Conservation (phyloP, 2,329 filamentous ascomycete species). For the Aspergillus tanneri region DNA sequence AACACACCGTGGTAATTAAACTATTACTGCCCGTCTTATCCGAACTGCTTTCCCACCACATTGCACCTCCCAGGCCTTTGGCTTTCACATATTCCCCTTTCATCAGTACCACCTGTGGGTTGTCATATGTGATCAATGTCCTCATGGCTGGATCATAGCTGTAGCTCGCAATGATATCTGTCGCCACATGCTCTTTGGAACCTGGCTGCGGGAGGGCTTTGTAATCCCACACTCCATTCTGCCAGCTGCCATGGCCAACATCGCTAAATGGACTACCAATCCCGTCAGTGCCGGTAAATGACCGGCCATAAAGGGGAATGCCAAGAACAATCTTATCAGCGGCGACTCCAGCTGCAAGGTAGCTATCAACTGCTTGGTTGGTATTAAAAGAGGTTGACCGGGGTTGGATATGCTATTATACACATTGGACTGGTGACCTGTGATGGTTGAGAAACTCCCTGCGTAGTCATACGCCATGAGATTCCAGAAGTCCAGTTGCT, state of each 20-base stretch:
- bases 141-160: conserved; percentile 63
- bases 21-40: conserved; percentile 65
- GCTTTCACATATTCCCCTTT: conserved; percentile 72
- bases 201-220: conserved; percentile 63
- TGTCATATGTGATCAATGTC: conserved; percentile 75
- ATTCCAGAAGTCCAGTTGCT: conserved; percentile 54
- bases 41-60: conserved; percentile 92
- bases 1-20: conserved; percentile 59
- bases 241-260: background rate
- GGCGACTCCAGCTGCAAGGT: background rate
- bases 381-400: background rate
- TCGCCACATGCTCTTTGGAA: conserved; percentile 60
- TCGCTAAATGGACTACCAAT: background rate
- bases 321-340: conserved; percentile 2
- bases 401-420: conserved; percentile 60
- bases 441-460: conserved; percentile 70
- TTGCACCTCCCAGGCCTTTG: conserved; percentile 73
- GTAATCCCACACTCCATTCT: conserved; percentile 1
- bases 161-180: conserved; percentile 65
- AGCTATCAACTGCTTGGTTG: background rate
- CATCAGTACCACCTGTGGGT: conserved; percentile 60
- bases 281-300: background rate
- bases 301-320: background rate
- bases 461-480: conserved; percentile 83
- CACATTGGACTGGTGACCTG: conserved; percentile 81